A percentile compares a stretch with the other conserved stretches of the same genome.
These are phyloP conservation scores for Elaeis guineensis DNA, from an alignment of 176 grass and related monocot genomes.

Conservation along the genomic window DNA sequence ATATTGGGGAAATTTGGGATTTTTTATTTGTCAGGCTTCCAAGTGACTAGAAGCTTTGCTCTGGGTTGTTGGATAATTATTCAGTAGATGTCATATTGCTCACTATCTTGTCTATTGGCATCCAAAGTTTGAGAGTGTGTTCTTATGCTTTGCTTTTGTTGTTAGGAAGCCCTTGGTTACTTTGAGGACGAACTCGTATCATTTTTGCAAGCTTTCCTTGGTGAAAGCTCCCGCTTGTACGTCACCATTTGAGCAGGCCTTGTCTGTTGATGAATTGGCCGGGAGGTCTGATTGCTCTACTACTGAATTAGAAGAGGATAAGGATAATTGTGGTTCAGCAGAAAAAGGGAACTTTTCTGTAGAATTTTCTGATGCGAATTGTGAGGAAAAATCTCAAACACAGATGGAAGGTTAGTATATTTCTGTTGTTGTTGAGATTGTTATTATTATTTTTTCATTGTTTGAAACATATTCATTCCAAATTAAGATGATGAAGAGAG, in stretches of 20 bases:
- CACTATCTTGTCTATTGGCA: too few species aligned
- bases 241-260: slow-evolving; percentile 7
- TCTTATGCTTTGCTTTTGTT: slow-evolving; percentile 12
- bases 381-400: slow-evolving; percentile 10
- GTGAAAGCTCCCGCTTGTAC: slow-evolving; percentile 37
- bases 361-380: slow-evolving; percentile 6
- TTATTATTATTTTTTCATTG: neutral
- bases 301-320: slow-evolving; percentile 1
- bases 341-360: slow-evolving; percentile 6
- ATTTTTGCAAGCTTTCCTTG: slow-evolving; percentile 93
- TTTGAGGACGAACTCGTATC: slow-evolving; percentile 63
- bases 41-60: too few species aligned
- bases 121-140: neutral
- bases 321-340: slow-evolving; percentile 3
- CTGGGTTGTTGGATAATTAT: too few species aligned
- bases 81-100: too few species aligned
- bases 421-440: neutral
- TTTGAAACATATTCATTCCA: neutral
- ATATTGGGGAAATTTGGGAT: too few species aligned
- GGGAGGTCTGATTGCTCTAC: slow-evolving; percentile 17
- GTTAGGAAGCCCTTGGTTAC: slow-evolving; percentile 63
- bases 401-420: slow-evolving; percentile 3
- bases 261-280: neutral
- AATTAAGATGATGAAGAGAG: too few species aligned
- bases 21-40: too few species aligned